These are phyloP conservation scores for Sordariomycetes sp. DNA, from an alignment of 2,329 filamentous ascomycete genomes.

Conservation along the genomic window DNA sequence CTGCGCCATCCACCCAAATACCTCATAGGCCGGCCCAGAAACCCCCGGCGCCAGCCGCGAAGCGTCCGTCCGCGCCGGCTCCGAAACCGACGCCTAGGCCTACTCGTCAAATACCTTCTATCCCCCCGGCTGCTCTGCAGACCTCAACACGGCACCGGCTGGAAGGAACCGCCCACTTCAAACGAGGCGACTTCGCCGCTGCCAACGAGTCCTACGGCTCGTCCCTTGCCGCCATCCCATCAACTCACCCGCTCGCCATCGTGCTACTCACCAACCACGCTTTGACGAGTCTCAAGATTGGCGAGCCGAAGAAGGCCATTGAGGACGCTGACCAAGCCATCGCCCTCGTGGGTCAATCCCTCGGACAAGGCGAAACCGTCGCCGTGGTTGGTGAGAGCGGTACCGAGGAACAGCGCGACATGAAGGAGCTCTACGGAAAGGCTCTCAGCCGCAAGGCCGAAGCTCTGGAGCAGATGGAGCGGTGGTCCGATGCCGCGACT, in stretches of 20 bases:
- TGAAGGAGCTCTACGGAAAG: slow-evolving; percentile 90
- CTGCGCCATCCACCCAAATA: slow-evolving; percentile 20
- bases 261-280: slow-evolving; percentile 88
- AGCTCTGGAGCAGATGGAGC: slow-evolving; percentile 89
- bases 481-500: slow-evolving; percentile 72
- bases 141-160: slow-evolving; percentile 69
- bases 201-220: slow-evolving; percentile 76
- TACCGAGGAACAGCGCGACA: slow-evolving; percentile 60
- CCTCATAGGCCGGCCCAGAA: slow-evolving; percentile 21
- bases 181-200: slow-evolving; percentile 81
- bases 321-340: slow-evolving; percentile 75
- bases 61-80: slow-evolving; percentile 21
- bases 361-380: slow-evolving; percentile 73
- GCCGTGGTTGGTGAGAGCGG: slow-evolving; percentile 48
- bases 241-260: slow-evolving; percentile 72
- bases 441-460: slow-evolving; percentile 91
- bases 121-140: slow-evolving; percentile 60
- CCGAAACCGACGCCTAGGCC: slow-evolving; percentile 34
- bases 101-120: slow-evolving; percentile 50
- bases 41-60: slow-evolving; percentile 20
- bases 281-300: slow-evolving; percentile 81
- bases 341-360: slow-evolving; percentile 64
- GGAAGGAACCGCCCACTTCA: slow-evolving; percentile 81
- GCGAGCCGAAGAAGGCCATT: slow-evolving; percentile 80
- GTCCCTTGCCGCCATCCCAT: slow-evolving; percentile 64